Conservation (phyloP, 345 rosid genomes). For the Atalantia buxifolia region DNA sequence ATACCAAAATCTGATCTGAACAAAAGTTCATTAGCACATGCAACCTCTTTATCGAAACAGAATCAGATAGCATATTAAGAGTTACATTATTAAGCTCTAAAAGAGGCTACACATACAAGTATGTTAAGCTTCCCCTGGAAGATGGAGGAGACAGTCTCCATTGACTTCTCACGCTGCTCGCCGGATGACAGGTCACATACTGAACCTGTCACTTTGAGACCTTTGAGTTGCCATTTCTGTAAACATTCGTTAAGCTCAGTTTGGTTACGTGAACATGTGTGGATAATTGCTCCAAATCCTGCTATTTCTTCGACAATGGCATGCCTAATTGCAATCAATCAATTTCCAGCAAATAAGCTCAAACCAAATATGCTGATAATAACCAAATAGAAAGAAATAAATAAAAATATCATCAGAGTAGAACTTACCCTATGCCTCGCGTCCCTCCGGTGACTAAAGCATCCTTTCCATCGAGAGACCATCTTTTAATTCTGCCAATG, state of each 20-base stretch:
- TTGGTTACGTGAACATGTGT: background rate
- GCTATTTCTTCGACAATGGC: conserved; percentile 1
- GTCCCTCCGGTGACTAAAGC: conserved; percentile 28
- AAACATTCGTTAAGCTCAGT: background rate
- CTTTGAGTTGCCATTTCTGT: conserved; percentile 38
- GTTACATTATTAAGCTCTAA: no score
- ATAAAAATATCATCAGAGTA: background rate
- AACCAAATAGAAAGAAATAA: background rate
- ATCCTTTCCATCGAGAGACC: conserved; percentile 23
- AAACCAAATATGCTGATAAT: background rate
- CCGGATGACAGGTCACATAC: conserved; percentile 33
- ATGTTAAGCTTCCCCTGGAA: conserved; percentile 51
- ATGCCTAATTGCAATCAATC: background rate
- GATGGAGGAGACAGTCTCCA: conserved; percentile 36
- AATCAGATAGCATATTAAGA: no score
- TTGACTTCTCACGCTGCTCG: conserved; percentile 34
- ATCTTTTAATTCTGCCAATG: background rate
- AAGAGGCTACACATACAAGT: conserved; percentile 31
- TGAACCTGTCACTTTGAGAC: conserved; percentile 45
- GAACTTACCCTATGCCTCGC: conserved; percentile 16
- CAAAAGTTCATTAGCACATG: no score
- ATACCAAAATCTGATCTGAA: background rate
- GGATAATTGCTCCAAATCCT: conserved; percentile 6
- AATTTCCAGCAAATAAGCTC: background rate
- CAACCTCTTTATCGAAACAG: no score